These are phyloP conservation scores for Diaporthe eres DNA, from an alignment of 2,329 filamentous ascomycete genomes.

Conservation along the genomic window DNA sequence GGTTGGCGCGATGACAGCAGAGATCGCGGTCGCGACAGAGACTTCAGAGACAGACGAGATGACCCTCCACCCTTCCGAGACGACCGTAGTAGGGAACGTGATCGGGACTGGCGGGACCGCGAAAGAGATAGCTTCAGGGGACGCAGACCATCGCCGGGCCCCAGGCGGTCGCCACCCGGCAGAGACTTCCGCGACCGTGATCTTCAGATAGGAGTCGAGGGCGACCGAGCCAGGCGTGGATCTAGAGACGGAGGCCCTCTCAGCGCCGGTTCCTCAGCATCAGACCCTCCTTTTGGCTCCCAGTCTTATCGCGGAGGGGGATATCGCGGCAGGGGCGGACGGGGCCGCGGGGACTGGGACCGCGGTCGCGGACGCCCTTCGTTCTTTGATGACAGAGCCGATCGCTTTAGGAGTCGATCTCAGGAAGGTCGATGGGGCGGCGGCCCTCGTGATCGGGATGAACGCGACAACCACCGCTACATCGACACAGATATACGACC, in stretches of 20 bases:
- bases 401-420: constrained; percentile 77
- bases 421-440: constrained; percentile 71
- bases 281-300: constrained; percentile 73
- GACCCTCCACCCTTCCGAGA: constrained; percentile 65
- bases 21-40: constrained; percentile 72
- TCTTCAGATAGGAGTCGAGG: constrained; percentile 74
- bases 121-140: constrained; percentile 69
- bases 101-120: constrained; percentile 66
- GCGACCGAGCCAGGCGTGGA: constrained; percentile 75
- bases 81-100: constrained; percentile 71
- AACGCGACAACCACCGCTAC: constrained; percentile 56
- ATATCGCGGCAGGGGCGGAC: constrained; percentile 67
- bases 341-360: constrained; percentile 62
- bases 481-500: constrained; percentile 54
- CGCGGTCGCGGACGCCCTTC: constrained; percentile 63
- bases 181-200: constrained; percentile 75
- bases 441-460: constrained; percentile 59
- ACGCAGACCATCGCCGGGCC: constrained; percentile 72
- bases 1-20: constrained; percentile 74
- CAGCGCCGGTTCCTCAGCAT: constrained; percentile 79
- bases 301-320: constrained; percentile 69
- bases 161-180: constrained; percentile 74
- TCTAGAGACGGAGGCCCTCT: constrained; percentile 79
- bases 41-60: constrained; percentile 70
- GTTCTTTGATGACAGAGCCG: constrained; percentile 70